Base-by-base conservation (phyloP, 75 land plant genomes). In the Picea glauca region DNA sequence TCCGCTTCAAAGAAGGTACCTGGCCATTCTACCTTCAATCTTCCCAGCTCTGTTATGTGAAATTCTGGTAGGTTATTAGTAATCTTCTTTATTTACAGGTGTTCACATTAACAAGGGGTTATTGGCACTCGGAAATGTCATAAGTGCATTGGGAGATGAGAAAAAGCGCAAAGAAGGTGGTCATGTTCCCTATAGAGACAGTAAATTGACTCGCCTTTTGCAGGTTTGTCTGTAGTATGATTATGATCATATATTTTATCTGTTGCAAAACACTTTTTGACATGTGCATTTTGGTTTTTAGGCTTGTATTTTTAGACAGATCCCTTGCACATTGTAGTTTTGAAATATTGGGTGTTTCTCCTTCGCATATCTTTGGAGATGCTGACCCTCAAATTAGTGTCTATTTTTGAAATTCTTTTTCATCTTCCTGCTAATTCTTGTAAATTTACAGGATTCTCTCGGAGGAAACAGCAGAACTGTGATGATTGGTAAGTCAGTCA, bases 121-220 rank as follows among this genome's bases (percentile, higher is more conserved):
- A 72, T 80, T 98, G 26, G 96, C 99, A 43, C 96, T 98, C 83
- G 99, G 99, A 14, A 98, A 98, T 88, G 99, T 98, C 40, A 98
- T 98, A 58, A 98, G 99, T 89, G 99, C 98, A 0, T 79, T 98
- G n/a, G 99, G 99, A 26, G 99, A 98, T 91, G 99, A 98, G 40
- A 98, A 92, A 80, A 98, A 95, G 81, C 81, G 98, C 58, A 95
- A 93, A 79, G 96, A 95, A 84, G 99, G 99, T 46, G 96, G 94
- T 7, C 98, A 95, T 90, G 98, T 98, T 73, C 99, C 99, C 57
- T 98, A 98, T 75, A 86, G 99, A 23, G 99, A 98, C 78, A 98
- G 99, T 90, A 98, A 98, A 77, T 82, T 98, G 54, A 98, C 99
- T 58, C 89, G 99, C 26, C 81, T 98, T 35, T 79, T 98, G 78